These are phyloP conservation scores for Rutidosis leptorrhynchoides DNA, from an alignment of 129 eudicot species.

Conservation along the genomic window DNA sequence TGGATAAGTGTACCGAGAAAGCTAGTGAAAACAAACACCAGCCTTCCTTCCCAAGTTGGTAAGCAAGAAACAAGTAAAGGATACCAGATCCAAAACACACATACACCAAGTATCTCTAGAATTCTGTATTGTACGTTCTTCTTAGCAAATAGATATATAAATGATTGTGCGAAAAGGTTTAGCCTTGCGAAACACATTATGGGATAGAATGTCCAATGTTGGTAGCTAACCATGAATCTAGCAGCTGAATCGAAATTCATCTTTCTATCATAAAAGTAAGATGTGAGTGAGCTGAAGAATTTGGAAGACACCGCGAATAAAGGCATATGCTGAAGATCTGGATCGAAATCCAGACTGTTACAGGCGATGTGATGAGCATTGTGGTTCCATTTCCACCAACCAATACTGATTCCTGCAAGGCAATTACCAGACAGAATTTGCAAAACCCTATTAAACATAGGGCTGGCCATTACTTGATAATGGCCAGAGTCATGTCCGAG, in stretches of 20 bases:
- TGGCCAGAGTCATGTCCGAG: conserved; percentile 80
- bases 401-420: conserved; percentile 68
- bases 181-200: conserved; percentile 62
- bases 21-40: conserved; percentile 49
- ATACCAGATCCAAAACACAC: conserved; percentile 26
- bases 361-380: conserved; percentile 72
- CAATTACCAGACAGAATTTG: conserved; percentile 57
- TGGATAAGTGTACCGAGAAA: conserved; percentile 46
- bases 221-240: conserved; percentile 58
- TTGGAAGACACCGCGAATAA: conserved; percentile 63
- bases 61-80: conserved; percentile 57
- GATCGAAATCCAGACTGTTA: no score
- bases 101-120: conserved; percentile 23
- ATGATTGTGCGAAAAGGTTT: conserved; percentile 50
- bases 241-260: conserved; percentile 45
- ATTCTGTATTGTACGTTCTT: conserved; percentile 37
- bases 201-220: conserved; percentile 64
- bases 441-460: conserved; percentile 26
- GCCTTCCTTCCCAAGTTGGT: conserved; percentile 59
- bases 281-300: conserved; percentile 51
- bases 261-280: conserved; percentile 43
- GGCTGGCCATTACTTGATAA: conserved; percentile 53
- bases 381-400: conserved; percentile 77
- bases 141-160: conserved; percentile 41
- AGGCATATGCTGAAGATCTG: conserved; percentile 72